Conservation (phyloP, 2,329 filamentous ascomycete genomes). For the Remersonia thermophila region DNA sequence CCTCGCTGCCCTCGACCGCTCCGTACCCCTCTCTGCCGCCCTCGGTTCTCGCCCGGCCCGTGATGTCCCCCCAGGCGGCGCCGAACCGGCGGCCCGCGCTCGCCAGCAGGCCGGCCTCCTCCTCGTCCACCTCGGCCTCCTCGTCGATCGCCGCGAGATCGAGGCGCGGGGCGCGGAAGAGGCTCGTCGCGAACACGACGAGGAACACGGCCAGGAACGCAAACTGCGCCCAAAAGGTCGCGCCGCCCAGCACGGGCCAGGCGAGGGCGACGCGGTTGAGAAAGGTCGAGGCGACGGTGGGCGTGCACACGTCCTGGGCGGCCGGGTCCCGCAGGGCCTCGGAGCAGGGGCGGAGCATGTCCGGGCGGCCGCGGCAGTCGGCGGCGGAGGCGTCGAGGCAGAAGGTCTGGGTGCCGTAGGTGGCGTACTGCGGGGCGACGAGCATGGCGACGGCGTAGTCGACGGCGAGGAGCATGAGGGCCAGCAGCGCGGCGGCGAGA, state of each 20-base stretch:
- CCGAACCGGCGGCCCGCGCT: slow-evolving; percentile 72
- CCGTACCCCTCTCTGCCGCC: slow-evolving; percentile 11
- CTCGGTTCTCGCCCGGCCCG: slow-evolving; percentile 33
- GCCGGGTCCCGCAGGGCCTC: slow-evolving; percentile 58
- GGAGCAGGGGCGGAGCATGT: slow-evolving; percentile 69
- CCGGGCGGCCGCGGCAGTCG: slow-evolving; percentile 59
- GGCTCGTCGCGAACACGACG: slow-evolving; percentile 62
- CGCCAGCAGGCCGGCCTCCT: slow-evolving; percentile 84
- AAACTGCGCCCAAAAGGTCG: slow-evolving; percentile 97
- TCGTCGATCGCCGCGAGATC: slow-evolving; percentile 71
- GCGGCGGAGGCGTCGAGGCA: slow-evolving; percentile 66
- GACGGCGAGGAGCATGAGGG: slow-evolving; percentile 76
- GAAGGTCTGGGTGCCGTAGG: slow-evolving; percentile 87
- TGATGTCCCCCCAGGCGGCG: slow-evolving; percentile 81
- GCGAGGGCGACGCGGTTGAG: slow-evolving; percentile 85
- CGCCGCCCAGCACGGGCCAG: slow-evolving; percentile 84
- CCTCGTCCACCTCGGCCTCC: slow-evolving; percentile 82
- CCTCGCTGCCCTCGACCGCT: slow-evolving; percentile 2
- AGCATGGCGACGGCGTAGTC: slow-evolving; percentile 91
- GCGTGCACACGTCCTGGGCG: slow-evolving; percentile 76
- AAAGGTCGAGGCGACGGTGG: slow-evolving; percentile 82
- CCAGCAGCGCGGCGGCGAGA: slow-evolving; percentile 80
- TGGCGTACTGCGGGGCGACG: slow-evolving; percentile 90
- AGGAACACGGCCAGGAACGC: slow-evolving; percentile 77
- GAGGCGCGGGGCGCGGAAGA: slow-evolving; percentile 70